Conservation (phyloP, 2,329 filamentous ascomycete genomes). For the Cladobotryum mycophilum region DNA sequence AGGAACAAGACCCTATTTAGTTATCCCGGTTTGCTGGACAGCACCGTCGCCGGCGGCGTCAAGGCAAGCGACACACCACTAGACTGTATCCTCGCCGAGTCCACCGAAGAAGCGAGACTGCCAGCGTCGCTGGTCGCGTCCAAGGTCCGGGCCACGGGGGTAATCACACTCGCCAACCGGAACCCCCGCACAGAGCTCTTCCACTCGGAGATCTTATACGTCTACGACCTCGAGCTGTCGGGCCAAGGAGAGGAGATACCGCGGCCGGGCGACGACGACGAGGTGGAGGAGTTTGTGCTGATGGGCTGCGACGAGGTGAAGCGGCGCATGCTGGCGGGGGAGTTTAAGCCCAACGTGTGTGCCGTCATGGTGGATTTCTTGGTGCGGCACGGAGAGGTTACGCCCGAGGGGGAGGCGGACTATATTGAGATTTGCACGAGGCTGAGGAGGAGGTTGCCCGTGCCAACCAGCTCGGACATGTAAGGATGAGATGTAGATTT, state of each 20-base stretch:
- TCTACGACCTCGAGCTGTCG: constrained; percentile 68
- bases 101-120: constrained; percentile 61
- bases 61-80: constrained; percentile 59
- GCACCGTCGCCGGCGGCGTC: constrained; percentile 73
- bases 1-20: constrained; percentile 62
- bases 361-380: constrained; percentile 77
- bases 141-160: constrained; percentile 22
- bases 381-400: constrained; percentile 68
- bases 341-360: constrained; percentile 84
- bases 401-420: constrained; percentile 62
- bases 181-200: constrained; percentile 21
- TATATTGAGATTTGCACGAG: constrained; percentile 60
- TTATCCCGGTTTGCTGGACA: constrained; percentile 70
- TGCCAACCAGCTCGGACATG: constrained; percentile 26
- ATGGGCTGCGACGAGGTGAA: constrained; percentile 56
- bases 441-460: constrained; percentile 38
- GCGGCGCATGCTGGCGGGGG: constrained; percentile 53
- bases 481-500: background rate
- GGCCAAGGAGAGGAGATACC: constrained; percentile 48
- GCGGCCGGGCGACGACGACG: constrained; percentile 68
- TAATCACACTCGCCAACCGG: constrained; percentile 30
- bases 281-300: constrained; percentile 70
- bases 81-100: constrained; percentile 64
- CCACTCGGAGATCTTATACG: constrained; percentile 47
- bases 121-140: constrained; percentile 21